phyloP scores from a whole-genome alignment of 1,284 basidiomycete genomes.

The Melampsora larici-populina region DNA sequence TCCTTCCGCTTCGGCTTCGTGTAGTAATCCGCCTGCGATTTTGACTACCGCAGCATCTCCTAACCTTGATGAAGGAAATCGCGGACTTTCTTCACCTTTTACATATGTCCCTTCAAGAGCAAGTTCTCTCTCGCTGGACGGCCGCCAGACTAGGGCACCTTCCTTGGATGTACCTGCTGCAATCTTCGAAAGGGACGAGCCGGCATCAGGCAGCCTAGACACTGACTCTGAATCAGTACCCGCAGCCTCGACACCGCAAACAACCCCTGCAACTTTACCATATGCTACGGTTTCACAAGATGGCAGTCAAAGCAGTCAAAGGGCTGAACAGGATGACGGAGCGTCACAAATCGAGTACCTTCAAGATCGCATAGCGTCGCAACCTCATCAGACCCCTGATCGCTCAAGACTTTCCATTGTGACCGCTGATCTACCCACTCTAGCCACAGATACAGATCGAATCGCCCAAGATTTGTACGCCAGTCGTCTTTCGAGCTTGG shows the following conservation, averaged over 20 bases:
- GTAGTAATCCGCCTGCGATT: neutral
- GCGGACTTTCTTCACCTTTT: neutral
- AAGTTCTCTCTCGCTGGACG: neutral
- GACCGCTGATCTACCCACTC: neutral
- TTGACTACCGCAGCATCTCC: neutral
- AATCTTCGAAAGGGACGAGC: neutral
- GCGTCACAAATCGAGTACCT: neutral
- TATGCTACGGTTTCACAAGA: neutral
- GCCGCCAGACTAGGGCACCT: neutral
- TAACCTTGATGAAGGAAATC: neutral
- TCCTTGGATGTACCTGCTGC: neutral
- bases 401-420: neutral
- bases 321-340: neutral
- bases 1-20: too few relatives aligned
- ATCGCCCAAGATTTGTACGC: too few relatives aligned
- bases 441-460: neutral
- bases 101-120: neutral
- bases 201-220: neutral
- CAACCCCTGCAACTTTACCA: neutral
- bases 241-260: too few relatives aligned
- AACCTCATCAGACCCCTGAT: too few relatives aligned
- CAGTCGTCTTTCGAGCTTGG: too few relatives aligned
- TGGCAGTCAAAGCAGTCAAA: neutral
- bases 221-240: neutral
- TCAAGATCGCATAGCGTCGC: neutral